Evolutionary conservation across 2,329 filamentous ascomycete genomes (phyloP).

Genomic region (Graphilbum sp.): DNA sequence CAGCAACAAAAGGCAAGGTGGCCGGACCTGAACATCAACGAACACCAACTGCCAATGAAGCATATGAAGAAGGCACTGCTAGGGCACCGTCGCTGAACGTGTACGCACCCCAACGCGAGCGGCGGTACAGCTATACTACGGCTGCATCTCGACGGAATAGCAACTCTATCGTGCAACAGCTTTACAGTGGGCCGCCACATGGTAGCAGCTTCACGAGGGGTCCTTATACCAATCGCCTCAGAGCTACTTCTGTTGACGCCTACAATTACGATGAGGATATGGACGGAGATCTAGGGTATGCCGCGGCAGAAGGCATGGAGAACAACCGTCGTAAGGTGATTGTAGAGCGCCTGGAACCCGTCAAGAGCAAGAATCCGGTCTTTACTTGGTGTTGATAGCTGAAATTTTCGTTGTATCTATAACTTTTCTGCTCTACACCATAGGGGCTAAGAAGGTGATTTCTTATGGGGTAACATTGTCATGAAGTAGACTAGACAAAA

Average conservation of each 20-base stretch:
- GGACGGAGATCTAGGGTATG: constrained; percentile 87
- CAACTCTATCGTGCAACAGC: constrained; percentile 34
- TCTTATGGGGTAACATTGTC: no score
- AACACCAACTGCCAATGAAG: neutral
- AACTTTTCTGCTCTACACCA: no score
- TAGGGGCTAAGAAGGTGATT: no score
- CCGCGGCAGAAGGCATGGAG: constrained; percentile 86
- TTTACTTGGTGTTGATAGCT: constrained; percentile 79
- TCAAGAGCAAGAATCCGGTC: constrained; percentile 88
- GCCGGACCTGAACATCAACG: constrained; percentile 3
- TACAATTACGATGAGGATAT: constrained; percentile 40
- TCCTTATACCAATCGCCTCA: neutral
- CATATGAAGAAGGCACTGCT: no score
- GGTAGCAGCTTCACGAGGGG: neutral
- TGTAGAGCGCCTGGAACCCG: constrained; percentile 86
- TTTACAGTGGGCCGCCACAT: constrained; percentile 21
- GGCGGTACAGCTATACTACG: constrained; percentile 36
- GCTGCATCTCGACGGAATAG: constrained; percentile 29
- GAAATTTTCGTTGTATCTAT: neutral
- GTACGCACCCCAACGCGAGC: constrained; percentile 30
- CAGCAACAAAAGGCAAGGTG: no score
- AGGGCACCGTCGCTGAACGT: constrained; percentile 24
- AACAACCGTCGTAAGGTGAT: constrained; percentile 86
- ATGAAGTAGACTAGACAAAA: no score
- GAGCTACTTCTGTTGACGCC: neutral